These are phyloP conservation scores for Microsporum ferrugineum DNA, from an alignment of 2,329 filamentous ascomycete genomes.

Conservation along the genomic window DNA sequence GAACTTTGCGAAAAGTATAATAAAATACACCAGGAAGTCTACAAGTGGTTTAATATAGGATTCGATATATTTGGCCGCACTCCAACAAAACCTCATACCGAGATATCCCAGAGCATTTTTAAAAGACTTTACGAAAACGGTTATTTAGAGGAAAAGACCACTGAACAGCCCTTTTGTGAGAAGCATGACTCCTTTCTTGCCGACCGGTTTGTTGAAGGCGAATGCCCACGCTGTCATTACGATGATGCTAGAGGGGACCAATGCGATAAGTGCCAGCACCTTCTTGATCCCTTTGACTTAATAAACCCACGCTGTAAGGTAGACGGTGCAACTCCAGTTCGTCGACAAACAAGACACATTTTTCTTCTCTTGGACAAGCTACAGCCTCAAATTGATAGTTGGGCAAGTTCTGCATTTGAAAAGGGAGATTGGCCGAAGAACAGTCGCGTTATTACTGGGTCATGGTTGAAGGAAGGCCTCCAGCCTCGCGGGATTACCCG, in stretches of 20 bases:
- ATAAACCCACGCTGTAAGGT: constrained; percentile 86
- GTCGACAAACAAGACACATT: constrained; percentile 76
- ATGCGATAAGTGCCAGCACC: constrained; percentile 62
- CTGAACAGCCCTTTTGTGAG: constrained; percentile 82
- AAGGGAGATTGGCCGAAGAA: constrained; percentile 48
- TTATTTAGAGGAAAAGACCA: constrained; percentile 74
- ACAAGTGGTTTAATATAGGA: constrained; percentile 89
- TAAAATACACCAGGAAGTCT: constrained; percentile 77
- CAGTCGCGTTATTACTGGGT: constrained; percentile 34
- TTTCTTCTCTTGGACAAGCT: constrained; percentile 80
- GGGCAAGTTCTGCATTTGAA: constrained; percentile 61
- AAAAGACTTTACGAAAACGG: constrained; percentile 76
- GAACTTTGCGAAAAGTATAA: constrained; percentile 90
- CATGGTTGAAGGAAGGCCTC: constrained; percentile 55
- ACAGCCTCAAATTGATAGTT: constrained; percentile 63
- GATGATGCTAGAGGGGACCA: constrained; percentile 61
- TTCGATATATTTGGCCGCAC: constrained; percentile 95
- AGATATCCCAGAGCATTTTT: constrained; percentile 90
- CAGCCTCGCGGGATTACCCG: constrained; percentile 70
- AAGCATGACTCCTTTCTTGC: constrained; percentile 47
- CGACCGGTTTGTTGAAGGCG: constrained; percentile 39
- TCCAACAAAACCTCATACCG: constrained; percentile 75
- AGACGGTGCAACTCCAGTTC: constrained; percentile 68
- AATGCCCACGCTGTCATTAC: constrained; percentile 44
- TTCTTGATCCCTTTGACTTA: constrained; percentile 61